A percentile compares a stretch with the other conserved stretches of the same genome.
These are phyloP conservation scores for Monosporozyma unispora DNA, from an alignment of 805 yeast genomes.

Conservation along the genomic window DNA sequence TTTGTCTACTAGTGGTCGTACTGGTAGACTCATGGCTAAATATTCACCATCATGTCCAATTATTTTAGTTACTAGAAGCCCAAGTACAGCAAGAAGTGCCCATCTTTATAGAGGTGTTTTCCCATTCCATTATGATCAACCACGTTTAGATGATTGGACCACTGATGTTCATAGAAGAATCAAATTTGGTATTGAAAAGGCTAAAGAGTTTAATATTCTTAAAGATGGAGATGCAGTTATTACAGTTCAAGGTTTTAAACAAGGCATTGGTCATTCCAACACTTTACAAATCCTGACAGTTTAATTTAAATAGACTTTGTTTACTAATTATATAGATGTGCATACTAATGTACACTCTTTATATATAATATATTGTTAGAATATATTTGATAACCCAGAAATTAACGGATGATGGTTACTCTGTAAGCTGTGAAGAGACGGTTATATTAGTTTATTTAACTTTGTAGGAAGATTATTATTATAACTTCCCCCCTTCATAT, in stretches of 20 bases:
- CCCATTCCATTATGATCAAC: constrained; percentile 77
- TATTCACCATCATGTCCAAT: constrained; percentile 97
- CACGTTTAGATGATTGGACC: constrained; percentile 69
- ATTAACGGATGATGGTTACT: too few relatives aligned
- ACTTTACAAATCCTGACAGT: constrained; percentile 60
- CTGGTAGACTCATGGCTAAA: constrained; percentile 93
- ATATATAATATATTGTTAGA: background rate
- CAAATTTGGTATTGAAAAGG: constrained; percentile 85
- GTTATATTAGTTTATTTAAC: too few relatives aligned
- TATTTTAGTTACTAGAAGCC: constrained; percentile 95
- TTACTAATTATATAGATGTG: background rate
- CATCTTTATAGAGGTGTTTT: constrained; percentile 98
- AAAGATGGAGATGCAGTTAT: constrained; percentile 81
- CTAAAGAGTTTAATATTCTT: constrained; percentile 76
- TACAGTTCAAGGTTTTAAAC: constrained; percentile 97
- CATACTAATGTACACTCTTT: background rate
- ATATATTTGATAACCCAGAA: too few relatives aligned
- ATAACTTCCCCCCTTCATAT: too few relatives aligned
- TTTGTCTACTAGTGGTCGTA: constrained; percentile 86
- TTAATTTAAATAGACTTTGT: background rate
- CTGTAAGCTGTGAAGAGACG: too few relatives aligned
- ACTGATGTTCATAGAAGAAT: constrained; percentile 93
- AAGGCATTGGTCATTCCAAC: constrained; percentile 98
- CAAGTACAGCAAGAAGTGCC: constrained; percentile 82
- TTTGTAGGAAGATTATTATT: too few relatives aligned